Percentiles rank a stretch among this genome's conserved stretches.
Conservation (phyloP, 495 filamentous ascomycete genomes). For the Aspergillus hancockii region DNA sequence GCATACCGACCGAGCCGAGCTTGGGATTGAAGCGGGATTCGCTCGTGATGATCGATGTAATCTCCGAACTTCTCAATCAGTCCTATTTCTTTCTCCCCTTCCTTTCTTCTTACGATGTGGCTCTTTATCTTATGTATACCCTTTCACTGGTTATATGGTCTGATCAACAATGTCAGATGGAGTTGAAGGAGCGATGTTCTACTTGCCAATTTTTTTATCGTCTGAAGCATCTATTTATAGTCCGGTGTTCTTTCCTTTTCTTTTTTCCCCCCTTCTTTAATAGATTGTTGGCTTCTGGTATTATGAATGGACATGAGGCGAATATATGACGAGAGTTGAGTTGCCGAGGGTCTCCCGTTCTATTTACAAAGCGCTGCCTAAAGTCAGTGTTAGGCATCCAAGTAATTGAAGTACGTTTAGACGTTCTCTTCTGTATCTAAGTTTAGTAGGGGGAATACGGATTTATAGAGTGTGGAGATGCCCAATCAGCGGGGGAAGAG, state of each 20-base stretch:
- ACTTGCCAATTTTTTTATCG: background rate
- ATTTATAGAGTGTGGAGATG: background rate
- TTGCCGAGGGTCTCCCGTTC: background rate
- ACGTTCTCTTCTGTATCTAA: no score
- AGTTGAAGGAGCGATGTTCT: background rate
- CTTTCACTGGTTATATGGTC: background rate
- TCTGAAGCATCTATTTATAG: background rate
- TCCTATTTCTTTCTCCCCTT: constrained; percentile 5
- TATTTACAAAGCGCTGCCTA: background rate
- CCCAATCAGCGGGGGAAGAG: background rate
- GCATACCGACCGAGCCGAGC: no score
- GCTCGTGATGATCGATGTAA: background rate
- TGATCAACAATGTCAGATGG: background rate
- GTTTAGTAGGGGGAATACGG: no score
- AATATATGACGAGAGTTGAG: background rate
- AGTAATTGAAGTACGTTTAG: no score
- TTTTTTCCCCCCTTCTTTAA: no score
- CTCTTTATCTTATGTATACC: background rate
- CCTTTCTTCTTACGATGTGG: background rate
- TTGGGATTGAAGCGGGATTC: no score
- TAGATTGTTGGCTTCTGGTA: background rate
- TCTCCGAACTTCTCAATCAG: background rate
- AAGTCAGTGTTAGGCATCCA: background rate
- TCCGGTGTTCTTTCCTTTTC: background rate
- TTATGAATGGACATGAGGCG: background rate